Evolutionary conservation across 2,329 filamentous ascomycete genomes (phyloP).

Genomic region (Penicillium sp.): DNA sequence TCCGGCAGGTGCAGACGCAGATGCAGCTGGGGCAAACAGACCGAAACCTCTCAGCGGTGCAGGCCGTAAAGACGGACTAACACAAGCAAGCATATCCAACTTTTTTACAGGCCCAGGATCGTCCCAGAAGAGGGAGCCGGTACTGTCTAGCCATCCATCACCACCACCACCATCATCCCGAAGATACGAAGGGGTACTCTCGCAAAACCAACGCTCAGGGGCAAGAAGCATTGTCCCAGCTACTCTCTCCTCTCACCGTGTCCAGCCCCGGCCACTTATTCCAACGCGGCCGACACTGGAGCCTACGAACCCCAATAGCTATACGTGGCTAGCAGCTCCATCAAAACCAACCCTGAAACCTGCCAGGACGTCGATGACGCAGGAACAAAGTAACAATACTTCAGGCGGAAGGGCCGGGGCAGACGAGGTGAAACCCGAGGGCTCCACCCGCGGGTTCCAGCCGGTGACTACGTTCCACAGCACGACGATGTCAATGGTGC

Average conservation of each 20-base stretch:
- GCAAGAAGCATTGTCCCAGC: slow-evolving; percentile 17
- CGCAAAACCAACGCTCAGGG: slow-evolving; percentile 10
- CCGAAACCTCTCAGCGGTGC: slow-evolving; percentile 29
- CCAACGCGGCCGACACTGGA: slow-evolving; percentile 35
- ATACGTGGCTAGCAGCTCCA: slow-evolving; percentile 36
- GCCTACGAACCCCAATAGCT: slow-evolving; percentile 29
- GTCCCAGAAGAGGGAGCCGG: slow-evolving; percentile 15
- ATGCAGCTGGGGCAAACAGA: slow-evolving; percentile 21
- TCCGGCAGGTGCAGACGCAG: slow-evolving; percentile 2
- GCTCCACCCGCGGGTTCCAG: slow-evolving; percentile 21
- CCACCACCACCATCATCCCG: slow-evolving; percentile 10
- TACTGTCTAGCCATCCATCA: slow-evolving; percentile 6
- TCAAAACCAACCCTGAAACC: slow-evolving; percentile 24
- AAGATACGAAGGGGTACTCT: slow-evolving; percentile 9
- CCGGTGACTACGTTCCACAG: slow-evolving; percentile 39
- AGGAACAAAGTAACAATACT: slow-evolving; percentile 7
- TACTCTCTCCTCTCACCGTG: slow-evolving; percentile 28
- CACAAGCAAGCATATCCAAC: slow-evolving; percentile 52
- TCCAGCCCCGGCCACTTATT: slow-evolving; percentile 31
- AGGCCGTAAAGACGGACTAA: slow-evolving; percentile 40
- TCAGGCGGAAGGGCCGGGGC: slow-evolving; percentile 12
- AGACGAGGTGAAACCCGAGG: slow-evolving; percentile 26
- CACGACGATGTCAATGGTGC: slow-evolving; percentile 40
- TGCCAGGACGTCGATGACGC: slow-evolving; percentile 9
- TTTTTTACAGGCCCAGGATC: slow-evolving; percentile 45